Percentiles rank a stretch among this genome's conserved stretches.
Evolutionary conservation across 441 rosid genomes (phyloP).

Genomic region (Arabidopsis hybrid): DNA sequence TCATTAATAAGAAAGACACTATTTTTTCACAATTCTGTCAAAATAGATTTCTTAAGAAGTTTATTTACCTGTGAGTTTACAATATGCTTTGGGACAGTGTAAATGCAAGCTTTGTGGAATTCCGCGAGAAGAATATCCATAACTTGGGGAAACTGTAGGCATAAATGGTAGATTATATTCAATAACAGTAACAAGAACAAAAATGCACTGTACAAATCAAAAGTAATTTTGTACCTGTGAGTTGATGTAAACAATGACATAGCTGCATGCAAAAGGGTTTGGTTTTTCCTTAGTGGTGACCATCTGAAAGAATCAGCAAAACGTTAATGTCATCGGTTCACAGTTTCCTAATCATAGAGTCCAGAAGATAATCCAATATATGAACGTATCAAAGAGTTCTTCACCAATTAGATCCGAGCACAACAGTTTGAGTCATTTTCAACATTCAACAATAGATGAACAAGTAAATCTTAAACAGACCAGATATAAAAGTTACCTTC

Average conservation of each 20-base stretch:
- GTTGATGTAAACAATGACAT: conserved; percentile 73
- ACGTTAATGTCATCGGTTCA: neutral
- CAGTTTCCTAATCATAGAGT: conserved; percentile 1
- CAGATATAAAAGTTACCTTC: conserved; percentile 63
- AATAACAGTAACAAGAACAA: conserved; percentile 7
- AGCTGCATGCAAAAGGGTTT: conserved; percentile 75
- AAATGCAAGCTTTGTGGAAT: conserved; percentile 80
- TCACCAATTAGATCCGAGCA: neutral
- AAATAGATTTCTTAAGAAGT: neutral
- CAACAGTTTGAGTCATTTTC: conserved; percentile 6
- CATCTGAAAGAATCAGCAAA: conserved; percentile 51
- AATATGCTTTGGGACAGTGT: conserved; percentile 83
- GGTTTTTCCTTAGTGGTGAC: conserved; percentile 49
- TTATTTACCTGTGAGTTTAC: conserved; percentile 61
- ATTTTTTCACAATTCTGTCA: neutral
- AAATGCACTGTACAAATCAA: neutral
- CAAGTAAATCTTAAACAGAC: neutral
- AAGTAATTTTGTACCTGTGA: conserved; percentile 64
- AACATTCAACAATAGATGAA: conserved; percentile 18
- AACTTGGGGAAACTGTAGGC: conserved; percentile 67
- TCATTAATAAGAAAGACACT: neutral
- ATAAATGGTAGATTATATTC: conserved; percentile 37
- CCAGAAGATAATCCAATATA: conserved; percentile 15
- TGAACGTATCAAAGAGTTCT: conserved; percentile 16
- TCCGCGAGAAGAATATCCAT: conserved; percentile 91